phyloP scores from a whole-genome alignment of 805 yeast species.

The Ogataea degrootiae region DNA sequence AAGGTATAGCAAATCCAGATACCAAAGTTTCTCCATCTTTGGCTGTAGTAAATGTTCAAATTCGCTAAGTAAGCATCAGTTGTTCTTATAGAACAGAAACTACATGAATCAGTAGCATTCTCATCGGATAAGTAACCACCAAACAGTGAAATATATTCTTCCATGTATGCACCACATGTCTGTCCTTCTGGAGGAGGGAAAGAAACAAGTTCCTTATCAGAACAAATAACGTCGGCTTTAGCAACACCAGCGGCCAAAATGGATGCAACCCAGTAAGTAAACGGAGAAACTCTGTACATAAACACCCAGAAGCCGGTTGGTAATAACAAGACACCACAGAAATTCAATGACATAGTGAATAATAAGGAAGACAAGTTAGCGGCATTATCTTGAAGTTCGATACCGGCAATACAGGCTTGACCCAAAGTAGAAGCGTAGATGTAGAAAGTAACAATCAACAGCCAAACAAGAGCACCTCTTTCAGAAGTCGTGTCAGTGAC shows the following conservation, averaged over 20 bases:
- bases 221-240: constrained; percentile 42
- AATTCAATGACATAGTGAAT: constrained; percentile 58
- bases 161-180: constrained; percentile 56
- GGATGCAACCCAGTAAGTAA: constrained; percentile 60
- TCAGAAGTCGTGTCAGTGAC: constrained; percentile 18
- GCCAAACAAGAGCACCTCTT: constrained; percentile 53
- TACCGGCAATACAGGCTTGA: constrained; percentile 54
- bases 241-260: constrained; percentile 54
- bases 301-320: constrained; percentile 70
- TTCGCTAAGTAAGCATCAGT: constrained; percentile 58
- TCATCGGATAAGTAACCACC: constrained; percentile 47
- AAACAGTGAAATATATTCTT: constrained; percentile 28
- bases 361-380: constrained; percentile 54
- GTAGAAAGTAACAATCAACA: constrained; percentile 38
- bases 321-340: constrained; percentile 74
- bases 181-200: constrained; percentile 50
- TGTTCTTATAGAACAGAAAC: constrained; percentile 50
- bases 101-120: constrained; percentile 48
- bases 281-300: constrained; percentile 71
- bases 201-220: constrained; percentile 40
- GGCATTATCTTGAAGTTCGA: constrained; percentile 52
- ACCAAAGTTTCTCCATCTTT: constrained; percentile 64
- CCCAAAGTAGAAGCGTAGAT: constrained; percentile 56
- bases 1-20: constrained; percentile 46
- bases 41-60: constrained; percentile 37